Evolutionary conservation across 2,329 filamentous ascomycete genomes (phyloP), one percentile per base, ranked within the genome.

Genomic region (Apiospora hydei): DNA sequence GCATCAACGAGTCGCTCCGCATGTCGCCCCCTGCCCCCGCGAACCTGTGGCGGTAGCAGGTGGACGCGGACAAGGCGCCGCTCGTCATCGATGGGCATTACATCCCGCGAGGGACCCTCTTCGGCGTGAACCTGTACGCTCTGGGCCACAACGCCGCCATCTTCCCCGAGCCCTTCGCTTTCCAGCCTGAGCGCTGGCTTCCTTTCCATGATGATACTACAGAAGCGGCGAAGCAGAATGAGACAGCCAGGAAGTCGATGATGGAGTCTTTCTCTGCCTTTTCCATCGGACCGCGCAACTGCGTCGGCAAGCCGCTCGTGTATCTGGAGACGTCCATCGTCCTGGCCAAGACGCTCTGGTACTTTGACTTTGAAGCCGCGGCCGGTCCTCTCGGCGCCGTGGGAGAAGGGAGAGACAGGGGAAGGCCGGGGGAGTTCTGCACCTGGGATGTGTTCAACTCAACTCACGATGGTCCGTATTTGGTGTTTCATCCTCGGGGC

Each of bases 11-110:
- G 61, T 34, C 34, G 18, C 34, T 67, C 14, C 34, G 61, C 61
- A 43, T 67, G 61, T n/a, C 61, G 34, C 61, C 61, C 1, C 61
- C 61, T 8, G 34, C 43, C 8, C 34, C 34, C 18, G 61, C 18
- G 18, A 43, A 67, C 34, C 14, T 43, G 61, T 67, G 34, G 64
- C 64, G 64, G 7, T 38, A 67, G 64, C 38, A 43, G 38, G 21
- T 67, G 64, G 64, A 38, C 10, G 10, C 21, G 38, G 38, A 44
- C 34, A 6, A 24, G 21, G 11, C 24, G 77, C 76, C 67, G 18
- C 67, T 76, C 34, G 8, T 44, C 10, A 26, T 67, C 4, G 64
- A 67, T 8, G 64, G 64, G 4, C 21, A 44, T 11, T 67, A 14
- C 38, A 43, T 67, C 64, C 64, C 64, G 18, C 8, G 21, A 18